A percentile compares a stretch with the other conserved stretches of the same genome.
Evolutionary conservation across 2,329 filamentous ascomycete species (phyloP).

Genomic region (Alternaria burnsii): DNA sequence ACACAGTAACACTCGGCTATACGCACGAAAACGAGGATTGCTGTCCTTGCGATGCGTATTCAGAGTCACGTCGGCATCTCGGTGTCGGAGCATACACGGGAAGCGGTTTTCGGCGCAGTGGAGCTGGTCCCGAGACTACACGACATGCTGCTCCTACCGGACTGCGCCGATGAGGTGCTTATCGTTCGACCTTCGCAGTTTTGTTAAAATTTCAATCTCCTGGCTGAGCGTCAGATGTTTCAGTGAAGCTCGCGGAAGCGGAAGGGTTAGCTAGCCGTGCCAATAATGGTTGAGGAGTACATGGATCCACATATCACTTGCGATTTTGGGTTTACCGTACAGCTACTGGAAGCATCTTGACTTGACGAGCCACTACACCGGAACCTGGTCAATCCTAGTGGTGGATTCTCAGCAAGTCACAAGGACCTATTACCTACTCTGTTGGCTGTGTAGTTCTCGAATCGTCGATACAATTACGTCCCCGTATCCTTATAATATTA

Average conservation of each 20-base stretch:
- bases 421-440: constrained; percentile 27
- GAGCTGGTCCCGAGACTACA: constrained; percentile 22
- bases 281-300: constrained; percentile 10
- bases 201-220: constrained; percentile 6
- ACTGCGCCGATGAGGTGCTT: constrained; percentile 33
- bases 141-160: constrained; percentile 25
- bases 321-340: constrained; percentile 33
- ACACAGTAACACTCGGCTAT: background rate
- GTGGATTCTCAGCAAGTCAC: constrained; percentile 24
- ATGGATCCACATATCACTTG: constrained; percentile 30
- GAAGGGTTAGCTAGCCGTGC: constrained; percentile 21
- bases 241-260: constrained; percentile 26
- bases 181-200: constrained; percentile 34
- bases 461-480: constrained; percentile 36
- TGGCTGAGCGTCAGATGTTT: constrained; percentile 14
- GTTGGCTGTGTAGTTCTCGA: constrained; percentile 25
- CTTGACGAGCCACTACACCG: constrained; percentile 21
- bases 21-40: constrained; percentile 5
- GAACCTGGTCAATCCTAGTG: constrained; percentile 31
- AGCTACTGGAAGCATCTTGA: constrained; percentile 29
- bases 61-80: constrained; percentile 8
- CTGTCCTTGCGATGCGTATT: constrained; percentile 18
- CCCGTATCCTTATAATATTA: constrained; percentile 22
- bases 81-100: constrained; percentile 29
- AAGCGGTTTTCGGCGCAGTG: constrained; percentile 21